Base-by-base conservation (phyloP, 2,329 filamentous ascomycete species). In the Coleophoma cylindrospora region DNA sequence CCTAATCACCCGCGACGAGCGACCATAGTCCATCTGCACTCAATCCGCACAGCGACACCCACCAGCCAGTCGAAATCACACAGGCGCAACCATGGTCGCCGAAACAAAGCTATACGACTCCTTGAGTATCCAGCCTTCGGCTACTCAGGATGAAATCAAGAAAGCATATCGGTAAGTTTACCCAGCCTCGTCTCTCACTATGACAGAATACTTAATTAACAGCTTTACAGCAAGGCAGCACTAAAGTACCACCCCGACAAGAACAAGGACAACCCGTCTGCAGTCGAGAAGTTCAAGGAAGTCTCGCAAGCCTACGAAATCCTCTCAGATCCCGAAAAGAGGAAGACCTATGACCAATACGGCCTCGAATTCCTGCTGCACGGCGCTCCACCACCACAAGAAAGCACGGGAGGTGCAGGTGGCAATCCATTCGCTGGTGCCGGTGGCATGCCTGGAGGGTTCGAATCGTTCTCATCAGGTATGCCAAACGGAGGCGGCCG, bases 261-360 rank as follows among this genome's bases (percentile, higher is more conserved):
- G 79, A 99, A 97, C 78, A 91, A 91, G 70, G 86, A 95, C 72
- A 91, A 92, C 61, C 84, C 91, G 32, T 74, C 83, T 47, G 89
- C 92, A 9, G 77, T 83, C 53, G 94, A 97, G 68, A 96, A 92
- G 71, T 99, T 99, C 79, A 99, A 99, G 74, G 94, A 97, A 69
- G 88, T 91, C 57, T 96, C 91, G 1, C 91, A 97, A 73, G 94
- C 94, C 50, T 99, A 96, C 74, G 94, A 99, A 73, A 95, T 99
- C 61, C 84, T 99, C 3, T 95, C 90, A 54, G 94, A 99, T 64
- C 91, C 92, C 53, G 91, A 97, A 67, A 99, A 97, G 73, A 87
- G 94, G 64, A 94, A 95, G 70, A 85, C 86, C 40, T 99, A 99
- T 68, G 94, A 99, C 68, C 86, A 92, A 66, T 96, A 86, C 69